These are phyloP conservation scores for Solanum medicagineum DNA, from an alignment of 257 asterid species.

Conservation along the genomic window DNA sequence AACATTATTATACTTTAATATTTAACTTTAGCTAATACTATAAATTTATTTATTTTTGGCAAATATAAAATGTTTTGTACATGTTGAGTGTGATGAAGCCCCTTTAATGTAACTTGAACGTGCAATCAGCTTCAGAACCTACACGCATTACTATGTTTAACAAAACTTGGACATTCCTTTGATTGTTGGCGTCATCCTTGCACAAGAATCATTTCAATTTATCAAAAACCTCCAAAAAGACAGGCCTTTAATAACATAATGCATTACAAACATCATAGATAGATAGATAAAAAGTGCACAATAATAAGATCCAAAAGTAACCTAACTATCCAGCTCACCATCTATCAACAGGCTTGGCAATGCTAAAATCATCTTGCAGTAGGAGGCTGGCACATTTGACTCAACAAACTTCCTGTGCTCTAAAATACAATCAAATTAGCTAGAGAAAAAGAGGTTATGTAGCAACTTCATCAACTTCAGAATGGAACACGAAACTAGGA, in stretches of 20 bases:
- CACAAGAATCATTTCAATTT: neutral
- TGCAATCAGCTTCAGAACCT: neutral
- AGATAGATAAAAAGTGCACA: neutral
- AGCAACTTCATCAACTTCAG: constrained; percentile 83
- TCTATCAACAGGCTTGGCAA: neutral
- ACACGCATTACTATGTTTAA: neutral
- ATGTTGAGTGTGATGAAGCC: no score
- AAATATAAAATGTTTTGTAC: no score
- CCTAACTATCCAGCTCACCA: neutral
- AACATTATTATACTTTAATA: no score
- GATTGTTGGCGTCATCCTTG: neutral
- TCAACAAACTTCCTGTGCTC: neutral
- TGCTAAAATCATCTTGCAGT: neutral
- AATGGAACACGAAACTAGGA: constrained; percentile 79
- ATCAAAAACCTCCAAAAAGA: neutral
- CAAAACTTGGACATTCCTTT: neutral
- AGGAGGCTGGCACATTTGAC: neutral
- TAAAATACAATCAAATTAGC: neutral
- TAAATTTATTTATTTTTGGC: no score
- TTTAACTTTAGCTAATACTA: no score
- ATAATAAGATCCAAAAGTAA: neutral
- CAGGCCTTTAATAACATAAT: neutral
- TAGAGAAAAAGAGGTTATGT: constrained; percentile 22
- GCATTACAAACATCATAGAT: neutral
- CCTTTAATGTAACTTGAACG: no score